Conservation (phyloP, 1,284 basidiomycete species). For the Ceratobasidium sp. region DNA sequence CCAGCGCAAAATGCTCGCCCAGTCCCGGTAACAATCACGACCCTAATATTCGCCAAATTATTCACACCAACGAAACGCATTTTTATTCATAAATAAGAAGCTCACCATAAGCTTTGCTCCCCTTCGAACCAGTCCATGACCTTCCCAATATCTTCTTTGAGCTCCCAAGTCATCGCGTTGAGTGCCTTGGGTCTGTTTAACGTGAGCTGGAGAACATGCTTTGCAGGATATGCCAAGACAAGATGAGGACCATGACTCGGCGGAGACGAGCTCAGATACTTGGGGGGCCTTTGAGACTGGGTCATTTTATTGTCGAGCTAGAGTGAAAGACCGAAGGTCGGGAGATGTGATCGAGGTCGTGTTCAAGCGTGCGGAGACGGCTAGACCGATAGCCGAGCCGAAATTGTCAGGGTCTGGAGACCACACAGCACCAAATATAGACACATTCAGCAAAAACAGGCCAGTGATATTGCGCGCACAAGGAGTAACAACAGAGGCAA, state of each 20-base stretch:
- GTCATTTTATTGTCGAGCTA: slow-evolving; percentile 2
- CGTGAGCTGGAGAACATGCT: slow-evolving; percentile 76
- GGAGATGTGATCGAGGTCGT: neutral
- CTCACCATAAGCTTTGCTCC: slow-evolving; percentile 76
- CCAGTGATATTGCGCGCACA: too few species aligned
- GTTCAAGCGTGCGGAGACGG: neutral
- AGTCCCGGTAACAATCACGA: slow-evolving; percentile 78
- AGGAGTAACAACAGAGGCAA: too few species aligned
- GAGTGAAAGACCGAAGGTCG: neutral
- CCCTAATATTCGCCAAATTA: slow-evolving; percentile 60
- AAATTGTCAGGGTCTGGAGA: neutral
- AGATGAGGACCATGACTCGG: slow-evolving; percentile 57
- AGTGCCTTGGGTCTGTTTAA: slow-evolving; percentile 72
- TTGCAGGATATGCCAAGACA: slow-evolving; percentile 66
- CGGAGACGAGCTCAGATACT: slow-evolving; percentile 2
- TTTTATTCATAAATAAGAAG: neutral
- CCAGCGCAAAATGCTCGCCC: slow-evolving; percentile 85
- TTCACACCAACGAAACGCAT: neutral
- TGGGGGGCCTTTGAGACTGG: slow-evolving; percentile 13
- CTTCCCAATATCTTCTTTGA: slow-evolving; percentile 66
- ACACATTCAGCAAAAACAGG: neutral
- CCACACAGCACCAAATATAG: neutral
- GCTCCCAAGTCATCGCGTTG: slow-evolving; percentile 56
- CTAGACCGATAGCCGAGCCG: slow-evolving; percentile 3
- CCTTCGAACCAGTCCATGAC: slow-evolving; percentile 82